Conservation (phyloP, 2,329 filamentous ascomycete species). For the Colletotrichum sp. region DNA sequence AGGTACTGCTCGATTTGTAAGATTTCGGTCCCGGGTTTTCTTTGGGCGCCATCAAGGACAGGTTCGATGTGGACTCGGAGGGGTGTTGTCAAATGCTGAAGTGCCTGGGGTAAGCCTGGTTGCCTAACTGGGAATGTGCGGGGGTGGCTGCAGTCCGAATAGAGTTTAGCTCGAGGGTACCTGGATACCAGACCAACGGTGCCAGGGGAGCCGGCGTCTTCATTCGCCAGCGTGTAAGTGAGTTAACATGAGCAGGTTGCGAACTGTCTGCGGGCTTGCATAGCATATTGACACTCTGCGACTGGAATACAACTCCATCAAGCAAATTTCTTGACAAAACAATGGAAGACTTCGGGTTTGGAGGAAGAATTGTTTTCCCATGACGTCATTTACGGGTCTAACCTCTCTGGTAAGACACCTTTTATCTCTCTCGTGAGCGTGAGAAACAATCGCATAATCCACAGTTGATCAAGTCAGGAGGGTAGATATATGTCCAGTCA, state of each 20-base stretch:
- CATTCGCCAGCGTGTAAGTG: background rate
- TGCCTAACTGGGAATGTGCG: background rate
- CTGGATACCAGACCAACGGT: background rate
- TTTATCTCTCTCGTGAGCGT: background rate
- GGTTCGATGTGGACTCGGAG: background rate
- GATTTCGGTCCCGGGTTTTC: background rate
- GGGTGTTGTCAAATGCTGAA: background rate
- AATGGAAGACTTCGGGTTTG: background rate
- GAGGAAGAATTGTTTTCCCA: background rate
- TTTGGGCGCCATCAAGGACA: background rate
- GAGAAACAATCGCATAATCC: background rate
- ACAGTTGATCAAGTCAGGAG: background rate
- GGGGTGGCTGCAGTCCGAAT: background rate
- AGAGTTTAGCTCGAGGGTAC: background rate
- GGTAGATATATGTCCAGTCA: background rate
- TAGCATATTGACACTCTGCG: background rate
- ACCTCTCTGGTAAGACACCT: background rate
- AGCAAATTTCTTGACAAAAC: background rate
- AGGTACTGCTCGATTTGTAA: background rate
- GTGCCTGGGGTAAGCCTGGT: background rate
- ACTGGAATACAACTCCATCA: background rate
- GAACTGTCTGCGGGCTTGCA: background rate
- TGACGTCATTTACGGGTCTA: background rate
- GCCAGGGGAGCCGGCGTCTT: background rate
- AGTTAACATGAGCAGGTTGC: background rate